Base-by-base conservation (phyloP, 1,284 basidiomycete genomes). In the Baeospora myosura region DNA sequence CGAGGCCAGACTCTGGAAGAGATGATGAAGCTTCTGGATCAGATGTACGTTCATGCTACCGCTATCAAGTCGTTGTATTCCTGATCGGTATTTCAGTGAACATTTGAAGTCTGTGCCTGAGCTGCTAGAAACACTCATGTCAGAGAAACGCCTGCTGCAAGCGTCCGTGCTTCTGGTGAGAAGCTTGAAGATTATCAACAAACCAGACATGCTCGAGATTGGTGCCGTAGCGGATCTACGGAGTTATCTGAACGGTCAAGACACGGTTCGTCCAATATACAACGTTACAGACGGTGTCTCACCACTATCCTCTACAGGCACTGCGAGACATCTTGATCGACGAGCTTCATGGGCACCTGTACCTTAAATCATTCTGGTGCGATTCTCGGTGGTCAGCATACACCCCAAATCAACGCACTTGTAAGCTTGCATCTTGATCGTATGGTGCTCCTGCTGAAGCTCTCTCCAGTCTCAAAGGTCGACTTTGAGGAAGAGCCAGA, bases 301-400 rank as follows among this genome's bases (percentile, higher is more conserved):
- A 49, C 24, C 10, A 72, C 35, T 42, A 70, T 61, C n/a, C n/a
- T 38, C 32, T 20, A 11, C 49, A 94, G 89, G 83, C 88, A 7
- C 64, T 97, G 34, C 75, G 87, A 40, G 94, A 99, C 49, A 96
- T 98, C 44, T 65, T 98, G 40, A 72, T 96, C 12, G 96, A 99
- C 52, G 96, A 99, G 58, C 71, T 99, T 18, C 94, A 98, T 59
- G 93, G 84, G 54, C 96, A 98, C 61, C 66, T 99, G n/a, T 99
- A 98, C 62, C 76, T 99, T 45, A 98, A 96, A 59, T 91, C 87
- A 5, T 94, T 92, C 61, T 97, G 93, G 80, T 95, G 88, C 58
- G 95, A 98, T 51, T 77, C 80, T 6, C 78, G 95, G 34, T 99
- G 96, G 96, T 72, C 78, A 20, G 65, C 85, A 0, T 98, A 97